Conservation (phyloP, 495 filamentous ascomycete genomes). For the Aspergillus ostianus region DNA sequence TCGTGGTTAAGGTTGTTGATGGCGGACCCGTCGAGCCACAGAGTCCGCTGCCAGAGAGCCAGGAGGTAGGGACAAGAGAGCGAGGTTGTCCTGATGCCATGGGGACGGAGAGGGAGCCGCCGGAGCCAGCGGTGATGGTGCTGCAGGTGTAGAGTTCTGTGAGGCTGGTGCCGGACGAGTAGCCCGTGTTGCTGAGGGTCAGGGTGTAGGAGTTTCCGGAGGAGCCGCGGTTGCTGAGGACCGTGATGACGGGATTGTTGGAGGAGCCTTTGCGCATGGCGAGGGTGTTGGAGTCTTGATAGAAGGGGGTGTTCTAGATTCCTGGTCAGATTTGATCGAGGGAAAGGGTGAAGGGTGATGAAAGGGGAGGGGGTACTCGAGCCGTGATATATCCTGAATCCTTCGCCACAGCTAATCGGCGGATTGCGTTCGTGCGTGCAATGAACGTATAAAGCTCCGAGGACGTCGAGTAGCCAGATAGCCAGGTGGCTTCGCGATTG, state of each 20-base stretch:
- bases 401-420: slow-evolving; percentile 13
- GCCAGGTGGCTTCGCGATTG: slow-evolving; percentile 77
- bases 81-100: slow-evolving; percentile 20
- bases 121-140: slow-evolving; percentile 32
- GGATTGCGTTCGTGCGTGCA: slow-evolving; percentile 14
- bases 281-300: slow-evolving; percentile 54
- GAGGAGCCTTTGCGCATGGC: slow-evolving; percentile 65
- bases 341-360: neutral
- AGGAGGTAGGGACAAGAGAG: neutral
- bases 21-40: neutral
- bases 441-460: slow-evolving; percentile 13
- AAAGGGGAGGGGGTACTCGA: slow-evolving; percentile 4
- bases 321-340: neutral
- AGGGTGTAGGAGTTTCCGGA: slow-evolving; percentile 45
- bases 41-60: neutral
- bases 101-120: slow-evolving; percentile 33
- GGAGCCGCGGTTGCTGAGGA: slow-evolving; percentile 59
- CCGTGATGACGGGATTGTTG: slow-evolving; percentile 54
- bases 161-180: slow-evolving; percentile 27
- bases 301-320: slow-evolving; percentile 31
- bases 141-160: slow-evolving; percentile 48
- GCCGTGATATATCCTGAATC: slow-evolving; percentile 15
- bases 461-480: slow-evolving; percentile 6
- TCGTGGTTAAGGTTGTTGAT: neutral
- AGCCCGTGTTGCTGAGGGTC: slow-evolving; percentile 43